Evolutionary conservation across 1,284 basidiomycete genomes (phyloP).

Genomic region (Marasmius fiardii): DNA sequence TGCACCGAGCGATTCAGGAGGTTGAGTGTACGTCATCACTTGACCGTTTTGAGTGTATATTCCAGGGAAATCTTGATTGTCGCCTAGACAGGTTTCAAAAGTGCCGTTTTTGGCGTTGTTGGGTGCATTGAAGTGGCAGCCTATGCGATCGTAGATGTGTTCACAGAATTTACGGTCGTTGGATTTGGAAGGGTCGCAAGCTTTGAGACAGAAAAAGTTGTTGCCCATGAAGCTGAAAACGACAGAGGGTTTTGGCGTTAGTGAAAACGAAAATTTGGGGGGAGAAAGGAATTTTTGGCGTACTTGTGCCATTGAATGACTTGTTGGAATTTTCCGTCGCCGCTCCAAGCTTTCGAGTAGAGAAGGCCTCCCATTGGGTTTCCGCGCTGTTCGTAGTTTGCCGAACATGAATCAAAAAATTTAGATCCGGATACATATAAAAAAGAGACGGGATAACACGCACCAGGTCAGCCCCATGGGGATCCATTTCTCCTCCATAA

Average conservation of each 20-base stretch:
- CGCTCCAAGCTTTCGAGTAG: slow-evolving; percentile 46
- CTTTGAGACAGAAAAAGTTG: slow-evolving; percentile 32
- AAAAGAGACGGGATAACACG: too few relatives aligned
- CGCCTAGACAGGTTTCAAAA: slow-evolving; percentile 49
- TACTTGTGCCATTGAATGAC: slow-evolving; percentile 48
- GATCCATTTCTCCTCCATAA: slow-evolving; percentile 55
- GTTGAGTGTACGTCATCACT: slow-evolving; percentile 46
- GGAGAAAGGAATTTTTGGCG: slow-evolving; percentile 9
- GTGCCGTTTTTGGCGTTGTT: slow-evolving; percentile 39
- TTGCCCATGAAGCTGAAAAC: slow-evolving; percentile 54
- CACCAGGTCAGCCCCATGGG: slow-evolving; percentile 44
- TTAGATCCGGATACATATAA: too few relatives aligned
- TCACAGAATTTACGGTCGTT: slow-evolving; percentile 42
- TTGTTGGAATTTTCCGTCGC: slow-evolving; percentile 35
- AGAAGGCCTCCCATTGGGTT: slow-evolving; percentile 51
- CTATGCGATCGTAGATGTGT: slow-evolving; percentile 50
- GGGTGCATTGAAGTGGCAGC: slow-evolving; percentile 54
- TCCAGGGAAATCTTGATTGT: slow-evolving; percentile 53
- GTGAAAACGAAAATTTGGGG: not conserved
- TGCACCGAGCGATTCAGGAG: slow-evolving; percentile 51
- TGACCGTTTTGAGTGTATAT: slow-evolving; percentile 42
- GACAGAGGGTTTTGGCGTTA: not conserved
- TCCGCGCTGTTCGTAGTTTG: slow-evolving; percentile 33
- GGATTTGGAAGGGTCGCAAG: slow-evolving; percentile 44
- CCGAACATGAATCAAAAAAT: not conserved